These are phyloP conservation scores for Sungouiozyma intestinalis DNA, from an alignment of 805 yeast species.

Conservation along the genomic window DNA sequence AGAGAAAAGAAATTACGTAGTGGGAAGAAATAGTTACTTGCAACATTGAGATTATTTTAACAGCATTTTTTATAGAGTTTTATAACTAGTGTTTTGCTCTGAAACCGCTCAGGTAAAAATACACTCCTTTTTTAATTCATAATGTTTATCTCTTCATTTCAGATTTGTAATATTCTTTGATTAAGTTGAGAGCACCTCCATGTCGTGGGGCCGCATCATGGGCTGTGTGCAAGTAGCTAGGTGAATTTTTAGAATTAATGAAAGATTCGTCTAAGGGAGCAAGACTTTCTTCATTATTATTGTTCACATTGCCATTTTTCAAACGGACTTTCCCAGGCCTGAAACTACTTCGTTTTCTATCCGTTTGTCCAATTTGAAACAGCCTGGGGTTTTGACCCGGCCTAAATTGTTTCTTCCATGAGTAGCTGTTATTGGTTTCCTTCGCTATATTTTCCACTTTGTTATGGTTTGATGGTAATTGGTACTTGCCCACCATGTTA, in stretches of 20 bases:
- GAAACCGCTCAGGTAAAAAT: not conserved
- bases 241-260: slow-evolving; percentile 3
- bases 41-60: not conserved
- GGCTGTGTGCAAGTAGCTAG: not conserved
- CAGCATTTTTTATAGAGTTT: not conserved
- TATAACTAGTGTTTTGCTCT: not conserved
- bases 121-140: too few relatives aligned
- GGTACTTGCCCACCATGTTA: slow-evolving; percentile 29
- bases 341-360: not conserved
- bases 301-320: not conserved
- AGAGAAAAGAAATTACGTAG: slow-evolving; percentile 65
- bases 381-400: slow-evolving; percentile 24
- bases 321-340: not conserved
- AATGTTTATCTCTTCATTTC: slow-evolving; percentile 20
- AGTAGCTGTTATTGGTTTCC: slow-evolving; percentile 15
- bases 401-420: slow-evolving; percentile 28
- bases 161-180: slow-evolving; percentile 65
- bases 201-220: not conserved
- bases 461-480: slow-evolving; percentile 14
- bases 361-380: slow-evolving; percentile 6
- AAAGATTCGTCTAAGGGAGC: slow-evolving; percentile 6
- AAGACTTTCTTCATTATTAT: not conserved
- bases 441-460: slow-evolving; percentile 1
- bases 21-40: slow-evolving; percentile 28
- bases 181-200: slow-evolving; percentile 62